Percentiles rank a stretch among this genome's conserved stretches.
Evolutionary conservation across 805 yeast species (phyloP).

Genomic region (Ascoidea asiatica): DNA sequence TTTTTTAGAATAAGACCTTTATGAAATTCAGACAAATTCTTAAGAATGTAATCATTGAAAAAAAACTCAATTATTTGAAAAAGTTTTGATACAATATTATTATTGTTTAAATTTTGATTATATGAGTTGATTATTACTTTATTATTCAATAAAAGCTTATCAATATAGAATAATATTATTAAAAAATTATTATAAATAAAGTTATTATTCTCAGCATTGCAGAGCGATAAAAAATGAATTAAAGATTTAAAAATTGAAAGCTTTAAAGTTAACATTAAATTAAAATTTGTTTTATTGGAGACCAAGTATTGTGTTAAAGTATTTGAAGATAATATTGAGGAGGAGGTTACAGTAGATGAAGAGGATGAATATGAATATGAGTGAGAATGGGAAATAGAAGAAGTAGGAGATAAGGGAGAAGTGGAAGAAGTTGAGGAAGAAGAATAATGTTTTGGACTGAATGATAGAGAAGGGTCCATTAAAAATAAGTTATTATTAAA

Average conservation of each 20-base stretch:
- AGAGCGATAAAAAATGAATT: slow-evolving; percentile 20
- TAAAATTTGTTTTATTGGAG: slow-evolving; percentile 1
- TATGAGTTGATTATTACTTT: slow-evolving; percentile 14
- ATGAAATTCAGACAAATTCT: background rate
- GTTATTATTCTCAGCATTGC: slow-evolving; percentile 14
- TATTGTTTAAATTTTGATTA: background rate
- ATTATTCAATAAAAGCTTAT: slow-evolving; percentile 21
- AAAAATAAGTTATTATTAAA: slow-evolving; percentile 7
- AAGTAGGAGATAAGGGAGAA: background rate
- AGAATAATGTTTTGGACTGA: too few relatives aligned
- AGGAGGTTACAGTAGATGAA: background rate
- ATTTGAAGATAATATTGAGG: background rate
- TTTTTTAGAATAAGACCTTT: background rate
- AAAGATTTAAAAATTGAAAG: slow-evolving; percentile 19
- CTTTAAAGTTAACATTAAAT: slow-evolving; percentile 19
- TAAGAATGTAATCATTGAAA: background rate
- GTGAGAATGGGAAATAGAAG: background rate
- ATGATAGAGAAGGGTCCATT: slow-evolving; percentile 13
- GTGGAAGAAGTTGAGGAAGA: slow-evolving; percentile 11
- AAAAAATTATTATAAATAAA: slow-evolving; percentile 17
- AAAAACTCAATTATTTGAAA: background rate
- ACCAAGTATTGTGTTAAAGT: background rate
- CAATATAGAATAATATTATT: slow-evolving; percentile 13
- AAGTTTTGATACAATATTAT: slow-evolving; percentile 1
- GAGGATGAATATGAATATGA: slow-evolving; percentile 6